Percentiles rank a stretch among this genome's conserved stretches.
Conservation (phyloP, 2,329 filamentous ascomycete species). For the Fusarium veterinarium region DNA sequence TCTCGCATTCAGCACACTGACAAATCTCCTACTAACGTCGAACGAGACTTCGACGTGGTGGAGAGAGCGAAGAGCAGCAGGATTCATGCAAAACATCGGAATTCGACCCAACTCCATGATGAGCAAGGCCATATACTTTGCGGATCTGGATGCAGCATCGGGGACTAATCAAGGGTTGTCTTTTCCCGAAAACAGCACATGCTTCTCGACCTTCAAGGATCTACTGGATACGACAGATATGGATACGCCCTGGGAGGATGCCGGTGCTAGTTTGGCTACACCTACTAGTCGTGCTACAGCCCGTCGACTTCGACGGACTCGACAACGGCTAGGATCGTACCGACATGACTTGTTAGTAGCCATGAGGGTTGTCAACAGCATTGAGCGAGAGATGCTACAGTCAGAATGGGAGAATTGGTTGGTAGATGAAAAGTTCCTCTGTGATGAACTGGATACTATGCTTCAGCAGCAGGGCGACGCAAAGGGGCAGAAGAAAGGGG, state of each 20-base stretch:
- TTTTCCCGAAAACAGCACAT: constrained; percentile 63
- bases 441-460: constrained; percentile 68
- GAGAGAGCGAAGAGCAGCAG: constrained; percentile 81
- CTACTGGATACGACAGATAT: constrained; percentile 69
- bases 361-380: constrained; percentile 86
- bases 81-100: constrained; percentile 85
- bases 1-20: constrained; percentile 74
- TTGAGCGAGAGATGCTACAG: constrained; percentile 86
- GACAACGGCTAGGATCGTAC: constrained; percentile 84
- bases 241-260: constrained; percentile 66
- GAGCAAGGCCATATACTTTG: constrained; percentile 86
- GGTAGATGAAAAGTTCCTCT: constrained; percentile 79
- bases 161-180: constrained; percentile 49
- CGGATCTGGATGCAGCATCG: constrained; percentile 78
- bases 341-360: constrained; percentile 92
- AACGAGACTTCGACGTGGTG: constrained; percentile 83
- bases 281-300: constrained; percentile 65
- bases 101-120: constrained; percentile 82
- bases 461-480: constrained; percentile 48
- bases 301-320: constrained; percentile 78
- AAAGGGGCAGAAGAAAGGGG: constrained; percentile 31
- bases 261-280: constrained; percentile 60
- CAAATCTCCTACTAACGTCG: constrained; percentile 81
- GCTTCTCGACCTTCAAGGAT: constrained; percentile 71
- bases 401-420: constrained; percentile 97